Evolutionary conservation across 805 yeast genomes (phyloP), one percentile per base, ranked within the genome.

Genomic region (Yamadazyma scolyti): DNA sequence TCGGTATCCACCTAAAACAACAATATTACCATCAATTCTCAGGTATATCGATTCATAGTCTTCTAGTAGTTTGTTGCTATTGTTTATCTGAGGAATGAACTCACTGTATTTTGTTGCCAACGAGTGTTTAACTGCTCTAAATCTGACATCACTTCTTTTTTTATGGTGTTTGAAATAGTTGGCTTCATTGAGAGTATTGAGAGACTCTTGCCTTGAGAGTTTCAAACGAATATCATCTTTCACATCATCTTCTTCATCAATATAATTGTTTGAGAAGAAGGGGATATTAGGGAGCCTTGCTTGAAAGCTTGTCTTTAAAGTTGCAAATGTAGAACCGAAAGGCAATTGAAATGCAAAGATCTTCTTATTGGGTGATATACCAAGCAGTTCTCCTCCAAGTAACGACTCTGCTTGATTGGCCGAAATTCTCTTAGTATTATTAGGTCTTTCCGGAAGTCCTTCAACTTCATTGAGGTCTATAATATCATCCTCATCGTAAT

Each of bases 1-100:
- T 46, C 97, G 66, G 55, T 83, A 89, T 0, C 97, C 97, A 4
- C 96, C 96, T 54, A 89, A 37, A 2, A 89, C 65, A 2, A 89
- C 74, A 2, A 89, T 68, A 48, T 88, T 88, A 4, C 96, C 96
- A 14, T 77, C 79, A 1, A 87, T 44, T 16, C 72, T 73, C 36
- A 73, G 70, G 66, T 68, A 82, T 2, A 79, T 65, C 1, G 71
- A 50, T 18, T 72, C 71, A 36, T 47, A 31, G 20, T 56, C 58
- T 27, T 29, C 34, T 7, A 23, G 7, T 5, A 18, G 16, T 19
- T 29, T 23, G 9, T 23, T 13, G 2, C 25, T 4, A 13, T 23
- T 23, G 16, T 36, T 40, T 17, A 41, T 48, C 27, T 47, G 52
- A 2, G 70, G 68, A 5, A 64, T 30, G n/a, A 65, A 52, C 18